These are phyloP conservation scores for Mycena belliarum DNA, from an alignment of 768 basidiomycete species.

Conservation along the genomic window DNA sequence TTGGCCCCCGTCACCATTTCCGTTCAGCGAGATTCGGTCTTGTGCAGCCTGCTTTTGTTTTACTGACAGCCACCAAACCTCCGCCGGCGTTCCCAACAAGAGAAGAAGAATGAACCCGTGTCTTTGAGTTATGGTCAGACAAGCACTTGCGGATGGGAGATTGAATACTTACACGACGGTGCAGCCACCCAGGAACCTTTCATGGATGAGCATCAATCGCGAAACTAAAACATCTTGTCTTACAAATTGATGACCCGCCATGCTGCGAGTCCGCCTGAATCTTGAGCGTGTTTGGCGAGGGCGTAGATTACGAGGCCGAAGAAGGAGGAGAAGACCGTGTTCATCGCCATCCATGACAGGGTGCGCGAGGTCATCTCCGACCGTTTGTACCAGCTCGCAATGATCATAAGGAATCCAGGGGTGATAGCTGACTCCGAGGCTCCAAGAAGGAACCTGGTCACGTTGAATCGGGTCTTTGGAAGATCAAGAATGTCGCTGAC, in stretches of 20 bases:
- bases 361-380: conserved; percentile 10
- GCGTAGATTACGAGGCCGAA: conserved; percentile 5
- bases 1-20: conserved; percentile 7
- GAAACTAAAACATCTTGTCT: not conserved
- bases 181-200: conserved; percentile 8
- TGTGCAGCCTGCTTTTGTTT: conserved; percentile 3
- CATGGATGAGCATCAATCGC: not conserved
- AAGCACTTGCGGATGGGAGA: not conserved
- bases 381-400: conserved; percentile 8
- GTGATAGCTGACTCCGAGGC: conserved; percentile 1
- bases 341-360: conserved; percentile 7
- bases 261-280: conserved; percentile 9
- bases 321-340: conserved; percentile 5
- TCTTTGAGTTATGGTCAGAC: not conserved
- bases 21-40: conserved; percentile 6
- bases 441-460: not conserved
- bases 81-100: conserved; percentile 6
- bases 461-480: not conserved
- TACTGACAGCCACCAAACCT: conserved; percentile 9
- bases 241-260: conserved; percentile 11
- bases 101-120: conserved; percentile 1
- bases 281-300: conserved; percentile 9
- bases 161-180: conserved; percentile 1
- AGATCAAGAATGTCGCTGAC: not conserved
- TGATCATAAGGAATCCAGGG: conserved; percentile 6